phyloP scores from a whole-genome alignment of 495 filamentous ascomycete species.

The Daldinia concentrica region DNA sequence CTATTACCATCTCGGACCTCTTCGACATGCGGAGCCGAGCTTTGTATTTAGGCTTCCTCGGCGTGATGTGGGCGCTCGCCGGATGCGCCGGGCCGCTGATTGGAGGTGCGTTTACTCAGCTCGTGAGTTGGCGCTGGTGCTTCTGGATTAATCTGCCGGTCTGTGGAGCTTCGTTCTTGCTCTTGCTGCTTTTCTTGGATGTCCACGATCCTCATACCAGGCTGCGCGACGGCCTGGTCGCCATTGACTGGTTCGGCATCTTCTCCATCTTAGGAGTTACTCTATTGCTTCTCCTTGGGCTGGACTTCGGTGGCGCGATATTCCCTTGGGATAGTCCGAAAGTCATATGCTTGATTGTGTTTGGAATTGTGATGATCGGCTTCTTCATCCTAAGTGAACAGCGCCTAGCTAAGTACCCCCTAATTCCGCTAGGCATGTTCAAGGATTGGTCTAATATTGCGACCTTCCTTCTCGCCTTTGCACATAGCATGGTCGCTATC shows the following conservation, averaged over 20 bases:
- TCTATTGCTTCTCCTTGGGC: slow-evolving; percentile 76
- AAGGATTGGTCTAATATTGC: slow-evolving; percentile 66
- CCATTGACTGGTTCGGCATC: slow-evolving; percentile 62
- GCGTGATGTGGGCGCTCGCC: slow-evolving; percentile 73
- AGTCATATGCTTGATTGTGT: slow-evolving; percentile 76
- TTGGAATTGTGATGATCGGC: slow-evolving; percentile 65
- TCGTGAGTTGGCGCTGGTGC: slow-evolving; percentile 45
- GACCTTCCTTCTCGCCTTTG: slow-evolving; percentile 59
- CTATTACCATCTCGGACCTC: slow-evolving; percentile 76
- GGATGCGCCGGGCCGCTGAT: slow-evolving; percentile 73
- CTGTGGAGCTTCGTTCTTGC: slow-evolving; percentile 59
- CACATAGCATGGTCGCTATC: slow-evolving; percentile 58
- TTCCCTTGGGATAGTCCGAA: slow-evolving; percentile 73
- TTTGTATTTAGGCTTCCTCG: slow-evolving; percentile 53
- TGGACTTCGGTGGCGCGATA: slow-evolving; percentile 74
- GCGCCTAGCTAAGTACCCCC: slow-evolving; percentile 71
- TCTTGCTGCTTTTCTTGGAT: slow-evolving; percentile 67
- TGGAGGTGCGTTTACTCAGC: slow-evolving; percentile 71
- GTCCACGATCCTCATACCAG: slow-evolving; percentile 68
- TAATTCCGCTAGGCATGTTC: slow-evolving; percentile 75
- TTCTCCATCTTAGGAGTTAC: slow-evolving; percentile 70
- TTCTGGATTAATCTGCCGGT: slow-evolving; percentile 69
- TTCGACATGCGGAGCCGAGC: slow-evolving; percentile 52
- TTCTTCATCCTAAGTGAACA: slow-evolving; percentile 70
- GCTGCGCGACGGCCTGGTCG: slow-evolving; percentile 58